Evolutionary conservation across 495 filamentous ascomycete genomes (phyloP).

Genomic region (Tricharina praecox): DNA sequence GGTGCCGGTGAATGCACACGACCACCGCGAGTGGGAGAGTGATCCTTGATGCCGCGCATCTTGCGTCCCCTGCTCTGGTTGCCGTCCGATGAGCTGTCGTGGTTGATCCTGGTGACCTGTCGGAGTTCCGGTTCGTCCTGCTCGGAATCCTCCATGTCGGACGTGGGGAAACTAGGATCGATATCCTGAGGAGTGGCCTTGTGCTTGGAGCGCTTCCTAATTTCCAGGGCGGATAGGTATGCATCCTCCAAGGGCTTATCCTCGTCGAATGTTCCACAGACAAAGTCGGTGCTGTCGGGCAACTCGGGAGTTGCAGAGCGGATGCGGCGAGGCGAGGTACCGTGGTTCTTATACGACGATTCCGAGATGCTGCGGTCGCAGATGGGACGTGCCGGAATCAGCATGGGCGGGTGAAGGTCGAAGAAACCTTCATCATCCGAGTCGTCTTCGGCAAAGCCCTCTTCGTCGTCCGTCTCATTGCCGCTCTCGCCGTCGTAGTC

Average conservation of each 20-base stretch:
- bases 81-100: slow-evolving; percentile 26
- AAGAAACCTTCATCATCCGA: slow-evolving; percentile 29
- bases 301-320: slow-evolving; percentile 64
- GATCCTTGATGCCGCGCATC: slow-evolving; percentile 14
- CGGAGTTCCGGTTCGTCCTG: slow-evolving; percentile 42
- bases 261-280: slow-evolving; percentile 91
- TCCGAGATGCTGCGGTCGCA: slow-evolving; percentile 38
- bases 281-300: slow-evolving; percentile 94
- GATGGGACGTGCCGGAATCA: slow-evolving; percentile 8
- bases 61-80: slow-evolving; percentile 4
- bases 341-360: slow-evolving; percentile 43
- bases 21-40: slow-evolving; percentile 47
- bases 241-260: slow-evolving; percentile 85
- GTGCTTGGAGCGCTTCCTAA: slow-evolving; percentile 62
- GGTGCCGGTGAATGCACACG: slow-evolving; percentile 51
- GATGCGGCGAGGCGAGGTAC: slow-evolving; percentile 31
- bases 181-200: slow-evolving; percentile 78
- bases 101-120: slow-evolving; percentile 38
- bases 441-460: slow-evolving; percentile 59
- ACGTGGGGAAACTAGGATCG: slow-evolving; percentile 89
- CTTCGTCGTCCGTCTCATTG: slow-evolving; percentile 66
- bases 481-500: slow-evolving; percentile 82
- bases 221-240: slow-evolving; percentile 71
- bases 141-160: slow-evolving; percentile 70
- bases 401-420: slow-evolving; percentile 10